Evolutionary conservation across 805 yeast genomes (phyloP).

Genomic region (Maudiozyma turicensis): DNA sequence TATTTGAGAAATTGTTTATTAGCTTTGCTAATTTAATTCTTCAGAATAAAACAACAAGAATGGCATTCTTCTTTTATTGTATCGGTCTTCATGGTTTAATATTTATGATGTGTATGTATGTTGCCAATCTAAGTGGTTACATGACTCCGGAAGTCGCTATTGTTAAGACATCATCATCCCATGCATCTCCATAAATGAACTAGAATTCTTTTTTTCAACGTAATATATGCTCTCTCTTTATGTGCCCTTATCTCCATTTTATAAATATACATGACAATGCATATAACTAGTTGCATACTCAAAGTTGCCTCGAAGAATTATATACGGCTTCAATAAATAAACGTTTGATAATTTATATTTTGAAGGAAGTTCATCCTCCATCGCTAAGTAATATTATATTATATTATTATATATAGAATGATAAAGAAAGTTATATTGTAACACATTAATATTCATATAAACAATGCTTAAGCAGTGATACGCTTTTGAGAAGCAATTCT

Average conservation of each 20-base stretch:
- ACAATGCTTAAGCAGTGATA: slow-evolving; percentile 48
- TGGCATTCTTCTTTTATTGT: slow-evolving; percentile 66
- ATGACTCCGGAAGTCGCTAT: slow-evolving; percentile 37
- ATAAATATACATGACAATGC: neutral
- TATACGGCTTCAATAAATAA: too few species aligned
- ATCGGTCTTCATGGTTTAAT: slow-evolving; percentile 65
- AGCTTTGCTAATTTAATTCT: slow-evolving; percentile 65
- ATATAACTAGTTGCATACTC: too few species aligned
- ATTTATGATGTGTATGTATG: slow-evolving; percentile 50
- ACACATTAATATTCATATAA: slow-evolving; percentile 1
- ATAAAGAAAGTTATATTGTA: neutral
- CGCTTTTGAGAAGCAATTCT: slow-evolving; percentile 84
- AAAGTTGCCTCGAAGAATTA: too few species aligned
- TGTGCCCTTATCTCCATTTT: neutral
- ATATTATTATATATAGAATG: slow-evolving; percentile 1
- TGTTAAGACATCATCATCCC: slow-evolving; percentile 8
- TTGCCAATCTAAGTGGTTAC: slow-evolving; percentile 37
- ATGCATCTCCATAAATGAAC: neutral
- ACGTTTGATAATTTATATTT: too few species aligned
- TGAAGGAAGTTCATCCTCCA: neutral
- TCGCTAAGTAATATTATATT: neutral
- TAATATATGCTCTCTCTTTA: neutral
- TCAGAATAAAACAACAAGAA: slow-evolving; percentile 62
- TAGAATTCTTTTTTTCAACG: neutral
- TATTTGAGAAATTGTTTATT: slow-evolving; percentile 68